phyloP scores from a whole-genome alignment of 2,329 filamentous ascomycete genomes.

The Graphilbum ipis-grandicollis region DNA sequence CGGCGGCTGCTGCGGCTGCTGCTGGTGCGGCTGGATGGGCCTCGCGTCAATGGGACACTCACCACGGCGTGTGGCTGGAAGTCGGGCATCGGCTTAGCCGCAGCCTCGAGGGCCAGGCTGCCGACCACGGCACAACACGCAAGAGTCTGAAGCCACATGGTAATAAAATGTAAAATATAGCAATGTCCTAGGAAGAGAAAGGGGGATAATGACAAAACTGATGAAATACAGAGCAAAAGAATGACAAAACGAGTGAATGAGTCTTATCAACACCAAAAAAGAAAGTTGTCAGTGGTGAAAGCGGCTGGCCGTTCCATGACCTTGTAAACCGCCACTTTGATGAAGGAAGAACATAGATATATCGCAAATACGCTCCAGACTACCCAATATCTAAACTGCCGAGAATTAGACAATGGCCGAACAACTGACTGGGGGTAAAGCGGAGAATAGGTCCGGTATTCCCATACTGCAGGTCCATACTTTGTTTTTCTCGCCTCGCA shows the following conservation, averaged over 20 bases:
- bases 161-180: not conserved
- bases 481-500: too few relatives aligned
- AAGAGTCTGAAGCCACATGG: not conserved
- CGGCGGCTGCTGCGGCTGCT: not conserved
- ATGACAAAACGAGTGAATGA: too few relatives aligned
- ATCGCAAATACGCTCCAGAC: too few relatives aligned
- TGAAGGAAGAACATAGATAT: too few relatives aligned
- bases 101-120: constrained; percentile 2
- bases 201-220: not conserved
- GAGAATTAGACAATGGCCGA: too few relatives aligned
- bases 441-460: not conserved
- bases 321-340: too few relatives aligned
- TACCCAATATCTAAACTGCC: too few relatives aligned
- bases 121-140: constrained; percentile 1
- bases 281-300: too few relatives aligned
- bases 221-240: not conserved
- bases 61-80: not conserved
- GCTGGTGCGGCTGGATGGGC: not conserved
- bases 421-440: too few relatives aligned
- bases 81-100: constrained; percentile 1
- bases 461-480: too few relatives aligned
- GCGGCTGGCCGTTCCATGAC: too few relatives aligned
- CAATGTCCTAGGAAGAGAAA: not conserved
- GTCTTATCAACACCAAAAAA: too few relatives aligned
- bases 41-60: not conserved